These are phyloP conservation scores for Calonectria crousiana DNA, from an alignment of 2,329 filamentous ascomycete species.

Conservation along the genomic window DNA sequence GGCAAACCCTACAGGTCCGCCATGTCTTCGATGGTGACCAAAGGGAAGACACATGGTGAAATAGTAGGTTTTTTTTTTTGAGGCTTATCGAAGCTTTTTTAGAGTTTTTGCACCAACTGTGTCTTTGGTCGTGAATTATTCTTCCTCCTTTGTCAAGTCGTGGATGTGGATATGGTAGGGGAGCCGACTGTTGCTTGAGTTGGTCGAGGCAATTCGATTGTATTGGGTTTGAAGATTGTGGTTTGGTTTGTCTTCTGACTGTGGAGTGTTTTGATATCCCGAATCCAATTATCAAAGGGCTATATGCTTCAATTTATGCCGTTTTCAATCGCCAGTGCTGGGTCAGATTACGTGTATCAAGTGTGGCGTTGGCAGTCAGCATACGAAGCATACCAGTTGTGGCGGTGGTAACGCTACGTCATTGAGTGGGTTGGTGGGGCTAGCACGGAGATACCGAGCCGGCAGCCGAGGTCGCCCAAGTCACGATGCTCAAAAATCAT, in stretches of 20 bases:
- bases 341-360: background rate
- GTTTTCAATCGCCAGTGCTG: background rate
- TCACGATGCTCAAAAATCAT: background rate
- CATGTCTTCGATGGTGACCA: background rate
- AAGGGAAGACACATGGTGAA: conserved; percentile 3
- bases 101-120: background rate
- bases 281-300: no score
- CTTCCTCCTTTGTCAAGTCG: background rate
- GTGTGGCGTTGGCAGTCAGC: background rate
- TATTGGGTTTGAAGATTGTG: background rate
- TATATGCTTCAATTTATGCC: background rate
- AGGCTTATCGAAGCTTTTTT: no score
- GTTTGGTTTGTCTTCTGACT: background rate
- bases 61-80: no score
- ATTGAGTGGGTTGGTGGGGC: background rate
- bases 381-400: background rate
- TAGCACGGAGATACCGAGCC: background rate
- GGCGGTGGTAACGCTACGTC: background rate
- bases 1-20: background rate
- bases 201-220: background rate
- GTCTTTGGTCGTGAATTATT: background rate
- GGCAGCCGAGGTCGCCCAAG: background rate
- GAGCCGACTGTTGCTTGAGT: background rate
- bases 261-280: background rate
- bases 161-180: background rate